Base-by-base conservation (phyloP, 1,284 basidiomycete genomes). In the Neotropicomus parvogracilis region DNA sequence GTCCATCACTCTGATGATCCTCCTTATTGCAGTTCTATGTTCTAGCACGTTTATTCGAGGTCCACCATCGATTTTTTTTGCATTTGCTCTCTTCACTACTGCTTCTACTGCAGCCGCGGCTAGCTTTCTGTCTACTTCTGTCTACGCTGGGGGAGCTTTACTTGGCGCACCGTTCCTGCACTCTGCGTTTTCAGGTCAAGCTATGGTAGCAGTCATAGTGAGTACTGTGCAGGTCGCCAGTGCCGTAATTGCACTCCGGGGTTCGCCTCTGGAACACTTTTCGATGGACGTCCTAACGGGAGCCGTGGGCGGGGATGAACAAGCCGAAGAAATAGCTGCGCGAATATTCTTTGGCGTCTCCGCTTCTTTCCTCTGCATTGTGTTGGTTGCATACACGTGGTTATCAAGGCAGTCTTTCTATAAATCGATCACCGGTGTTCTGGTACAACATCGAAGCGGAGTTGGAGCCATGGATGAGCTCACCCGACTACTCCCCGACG, bases 341-440 rank as follows among this genome's bases (percentile, higher is more conserved):
- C 26, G 28, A 31, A 40, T 45, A n/a, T 40, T 40, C 12, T 40
- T 45, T 17, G 20, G 35, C 3, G 44, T 40, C 16, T 45, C 35
- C 20, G 36, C 28, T 10, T 3, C 24, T 19, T 45, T 24, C 31
- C 36, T 45, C 21, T 40, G 20, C 28, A 14, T 40, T 16, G n/a
- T 20, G 7, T 14, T 45, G 20, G 7, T 26, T 14, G 36, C 36
- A 28, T 40, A 32, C 12, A 24, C 19, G 7, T 32, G 44, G 44
- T 31, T 32, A 35, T 17, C 21, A 16, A 40, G 13, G 35, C 44
- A 45, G 35, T 13, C 28, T 17, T 45, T 31, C 20, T 40, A 45
- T 31, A 32, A 29, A 20, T 40, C 35, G 17, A 28, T 21, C 10
- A 14, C 28, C 13, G 21, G 28, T 28, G 17, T n/a, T 32, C 20